Conservation (phyloP, 75 land plant species). For the Cunninghamia lanceolata region DNA sequence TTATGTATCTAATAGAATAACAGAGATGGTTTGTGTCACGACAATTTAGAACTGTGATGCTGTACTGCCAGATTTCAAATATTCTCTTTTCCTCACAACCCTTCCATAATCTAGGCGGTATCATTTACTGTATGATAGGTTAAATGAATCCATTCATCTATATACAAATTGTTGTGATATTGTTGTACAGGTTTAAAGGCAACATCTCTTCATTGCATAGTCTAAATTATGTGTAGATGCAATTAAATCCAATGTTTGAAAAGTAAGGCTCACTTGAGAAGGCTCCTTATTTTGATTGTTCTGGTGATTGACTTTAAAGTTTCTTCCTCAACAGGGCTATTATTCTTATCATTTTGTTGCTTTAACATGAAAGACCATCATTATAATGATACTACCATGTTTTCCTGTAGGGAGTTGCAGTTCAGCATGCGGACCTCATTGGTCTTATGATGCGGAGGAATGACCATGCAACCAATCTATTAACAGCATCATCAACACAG, state of each 20-base stretch:
- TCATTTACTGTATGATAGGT: neutral
- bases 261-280: neutral
- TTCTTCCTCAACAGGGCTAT: neutral
- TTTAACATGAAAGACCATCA: neutral
- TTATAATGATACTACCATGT: neutral
- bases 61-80: neutral
- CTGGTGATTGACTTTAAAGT: neutral
- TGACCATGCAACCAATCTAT: constrained; percentile 78
- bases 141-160: neutral
- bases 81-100: neutral
- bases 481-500: constrained; percentile 64
- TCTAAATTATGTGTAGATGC: neutral
- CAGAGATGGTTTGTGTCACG: neutral
- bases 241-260: neutral
- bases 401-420: constrained; percentile 57
- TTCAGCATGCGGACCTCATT: constrained; percentile 64
- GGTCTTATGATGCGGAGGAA: constrained; percentile 92
- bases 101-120: neutral
- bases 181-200: neutral
- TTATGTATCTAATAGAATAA: neutral
- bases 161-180: neutral
- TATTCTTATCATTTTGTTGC: neutral
- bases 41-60: neutral
- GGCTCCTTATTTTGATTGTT: neutral
- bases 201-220: neutral